Base-by-base conservation (phyloP, 441 rosid genomes). In the Breynia disticha region DNA sequence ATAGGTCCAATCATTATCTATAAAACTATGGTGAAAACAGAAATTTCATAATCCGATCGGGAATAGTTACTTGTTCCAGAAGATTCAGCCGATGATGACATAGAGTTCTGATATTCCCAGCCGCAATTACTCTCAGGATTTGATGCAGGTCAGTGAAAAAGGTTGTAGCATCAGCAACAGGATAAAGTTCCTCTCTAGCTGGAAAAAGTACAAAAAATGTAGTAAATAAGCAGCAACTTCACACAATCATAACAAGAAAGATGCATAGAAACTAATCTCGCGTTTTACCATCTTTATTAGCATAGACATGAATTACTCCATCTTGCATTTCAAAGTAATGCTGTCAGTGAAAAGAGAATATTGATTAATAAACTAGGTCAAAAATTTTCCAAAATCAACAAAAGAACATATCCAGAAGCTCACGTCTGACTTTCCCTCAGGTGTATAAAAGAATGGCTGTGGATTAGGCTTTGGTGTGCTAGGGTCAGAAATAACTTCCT, bases 91-190 rank as follows among this genome's bases (percentile, higher is more conserved):
- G 89, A 62, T 84, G 93, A 69, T 83, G 89, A 62, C 99, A 94
- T 65, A 94, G 61, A 56, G 99, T 87, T 67, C 99, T 78, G 57
- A 94, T 86, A 72, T 94, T 94, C 67, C 99, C 99, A 16, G 74
- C 77, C 22, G 99, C 94, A 71, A 85, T 82, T 63, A 90, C 94
- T 61, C 82, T 72, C 67, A 94, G 97, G 63, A 94, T 67, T 57
- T 64, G 74, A 72, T 94, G 99, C 77, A 94, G 72, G 70, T 90
- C 97, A 14, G 99, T 94, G 81, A 94, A 94, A 78, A 94, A 94
- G 20, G 79, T 72, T 32, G 94, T 87, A 46, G 99, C 96, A 69
- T 85, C 95, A 62, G 86, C 94, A 67, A 94, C 95, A n/a, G 87
- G 96, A 77, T 75, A 94, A 54, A 94, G 89, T 56, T 90, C 96